Percentiles rank a stretch among this genome's conserved stretches.
Evolutionary conservation across 495 filamentous ascomycete genomes (phyloP).

Genomic region (Xylaria grammica): DNA sequence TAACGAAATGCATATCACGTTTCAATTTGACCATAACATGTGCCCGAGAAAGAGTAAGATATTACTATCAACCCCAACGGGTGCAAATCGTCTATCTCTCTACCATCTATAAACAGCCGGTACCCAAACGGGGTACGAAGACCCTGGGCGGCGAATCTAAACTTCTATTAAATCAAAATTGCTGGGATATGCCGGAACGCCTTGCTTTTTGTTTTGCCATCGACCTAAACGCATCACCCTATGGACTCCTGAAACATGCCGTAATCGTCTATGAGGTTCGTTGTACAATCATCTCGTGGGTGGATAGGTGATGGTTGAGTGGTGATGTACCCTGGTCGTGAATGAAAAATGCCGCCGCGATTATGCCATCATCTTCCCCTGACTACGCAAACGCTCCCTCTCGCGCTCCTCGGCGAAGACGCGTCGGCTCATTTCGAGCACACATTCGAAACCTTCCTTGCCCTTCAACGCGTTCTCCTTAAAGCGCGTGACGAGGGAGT

Average conservation of each 20-base stretch:
- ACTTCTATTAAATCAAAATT: constrained; percentile 32
- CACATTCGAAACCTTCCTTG: constrained; percentile 89
- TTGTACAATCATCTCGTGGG: constrained; percentile 22
- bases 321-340: constrained; percentile 13
- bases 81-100: constrained; percentile 10
- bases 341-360: background rate
- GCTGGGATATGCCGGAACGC: constrained; percentile 41
- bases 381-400: constrained; percentile 46
- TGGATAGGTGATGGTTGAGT: background rate
- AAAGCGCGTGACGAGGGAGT: constrained; percentile 86
- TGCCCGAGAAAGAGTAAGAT: constrained; percentile 3
- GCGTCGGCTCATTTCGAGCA: constrained; percentile 89
- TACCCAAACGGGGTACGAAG: background rate
- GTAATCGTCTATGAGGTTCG: constrained; percentile 32
- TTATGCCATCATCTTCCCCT: constrained; percentile 34
- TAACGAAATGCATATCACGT: background rate
- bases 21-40: background rate
- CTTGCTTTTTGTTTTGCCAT: constrained; percentile 34
- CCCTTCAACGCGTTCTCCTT: constrained; percentile 88
- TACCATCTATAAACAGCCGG: constrained; percentile 11
- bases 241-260: constrained; percentile 33
- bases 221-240: constrained; percentile 22
- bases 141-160: constrained; percentile 12
- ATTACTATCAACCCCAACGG: constrained; percentile 7
- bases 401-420: constrained; percentile 91